Conservation (phyloP, 2,329 filamentous ascomycete genomes). For the Xylariomycetidae sp. region DNA sequence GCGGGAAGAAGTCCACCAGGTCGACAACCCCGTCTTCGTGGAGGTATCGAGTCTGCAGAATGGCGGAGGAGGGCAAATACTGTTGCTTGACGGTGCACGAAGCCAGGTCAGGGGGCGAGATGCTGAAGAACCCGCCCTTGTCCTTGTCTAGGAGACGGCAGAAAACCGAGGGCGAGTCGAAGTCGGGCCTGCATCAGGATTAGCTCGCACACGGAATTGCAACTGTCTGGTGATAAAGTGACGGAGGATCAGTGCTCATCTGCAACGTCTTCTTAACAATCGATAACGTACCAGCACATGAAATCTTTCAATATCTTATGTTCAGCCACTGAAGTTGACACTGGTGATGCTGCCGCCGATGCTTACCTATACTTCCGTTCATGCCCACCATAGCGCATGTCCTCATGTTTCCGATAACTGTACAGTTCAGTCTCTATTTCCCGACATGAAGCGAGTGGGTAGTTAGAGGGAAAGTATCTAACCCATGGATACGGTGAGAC, state of each 20-base stretch:
- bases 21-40: slow-evolving; percentile 70
- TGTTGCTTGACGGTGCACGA: slow-evolving; percentile 68
- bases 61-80: slow-evolving; percentile 68
- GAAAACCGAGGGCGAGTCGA: slow-evolving; percentile 72
- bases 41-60: slow-evolving; percentile 72
- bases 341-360: background rate
- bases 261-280: background rate
- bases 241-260: too few species aligned
- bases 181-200: slow-evolving; percentile 62
- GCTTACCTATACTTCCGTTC: slow-evolving; percentile 54
- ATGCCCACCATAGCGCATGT: slow-evolving; percentile 71
- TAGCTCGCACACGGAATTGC: too few species aligned
- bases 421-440: too few species aligned
- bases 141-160: slow-evolving; percentile 68
- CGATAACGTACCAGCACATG: slow-evolving; percentile 45
- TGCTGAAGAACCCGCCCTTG: slow-evolving; percentile 68
- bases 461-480: too few species aligned
- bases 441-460: too few species aligned
- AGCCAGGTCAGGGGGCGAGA: slow-evolving; percentile 46
- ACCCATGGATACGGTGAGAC: too few species aligned
- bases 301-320: slow-evolving; percentile 47
- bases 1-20: slow-evolving; percentile 69
- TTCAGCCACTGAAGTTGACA: background rate
- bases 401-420: slow-evolving; percentile 77
- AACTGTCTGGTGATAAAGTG: too few species aligned